A percentile compares a stretch with the other conserved stretches of the same genome.
Evolutionary conservation across 495 filamentous ascomycete genomes (phyloP).

Genomic region (Clavariopsis aquatica): DNA sequence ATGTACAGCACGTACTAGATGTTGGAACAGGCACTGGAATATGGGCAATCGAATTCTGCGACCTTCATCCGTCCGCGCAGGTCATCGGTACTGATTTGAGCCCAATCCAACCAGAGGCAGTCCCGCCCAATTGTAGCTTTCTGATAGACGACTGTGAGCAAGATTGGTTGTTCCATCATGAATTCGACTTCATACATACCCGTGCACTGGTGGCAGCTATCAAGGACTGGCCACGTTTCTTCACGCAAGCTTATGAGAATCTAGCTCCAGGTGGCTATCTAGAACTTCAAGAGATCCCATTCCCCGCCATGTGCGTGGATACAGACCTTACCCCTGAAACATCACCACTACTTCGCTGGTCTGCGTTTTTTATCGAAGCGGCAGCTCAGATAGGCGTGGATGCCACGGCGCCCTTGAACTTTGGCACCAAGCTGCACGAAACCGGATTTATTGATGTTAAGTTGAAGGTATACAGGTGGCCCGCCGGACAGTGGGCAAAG

Average conservation of each 20-base stretch:
- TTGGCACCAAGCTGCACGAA: conserved; percentile 8
- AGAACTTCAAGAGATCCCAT: conserved; percentile 32
- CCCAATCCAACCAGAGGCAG: conserved; percentile 31
- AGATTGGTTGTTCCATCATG: conserved; percentile 29
- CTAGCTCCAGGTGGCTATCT: conserved; percentile 34
- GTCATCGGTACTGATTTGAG: conserved; percentile 38
- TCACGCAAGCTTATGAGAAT: conserved; percentile 29
- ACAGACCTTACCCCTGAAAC: conserved; percentile 5
- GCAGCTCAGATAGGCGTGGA: conserved; percentile 22
- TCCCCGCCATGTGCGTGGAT: conserved; percentile 22
- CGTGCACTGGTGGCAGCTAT: conserved; percentile 31
- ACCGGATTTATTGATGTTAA: conserved; percentile 27
- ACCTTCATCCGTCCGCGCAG: conserved; percentile 36
- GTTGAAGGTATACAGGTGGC: conserved; percentile 32
- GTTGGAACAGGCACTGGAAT: conserved; percentile 43
- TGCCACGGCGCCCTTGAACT: neutral
- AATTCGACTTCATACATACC: conserved; percentile 35
- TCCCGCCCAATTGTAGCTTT: conserved; percentile 36
- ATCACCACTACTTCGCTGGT: conserved; percentile 27
- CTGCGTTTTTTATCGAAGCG: conserved; percentile 19
- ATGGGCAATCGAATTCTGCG: conserved; percentile 37
- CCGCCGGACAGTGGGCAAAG: conserved; percentile 35
- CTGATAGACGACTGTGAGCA: conserved; percentile 32
- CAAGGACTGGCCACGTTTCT: conserved; percentile 29
- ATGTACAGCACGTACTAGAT: conserved; percentile 48